Conservation (phyloP, 2,329 filamentous ascomycete species). For the Monilinia polystroma region DNA sequence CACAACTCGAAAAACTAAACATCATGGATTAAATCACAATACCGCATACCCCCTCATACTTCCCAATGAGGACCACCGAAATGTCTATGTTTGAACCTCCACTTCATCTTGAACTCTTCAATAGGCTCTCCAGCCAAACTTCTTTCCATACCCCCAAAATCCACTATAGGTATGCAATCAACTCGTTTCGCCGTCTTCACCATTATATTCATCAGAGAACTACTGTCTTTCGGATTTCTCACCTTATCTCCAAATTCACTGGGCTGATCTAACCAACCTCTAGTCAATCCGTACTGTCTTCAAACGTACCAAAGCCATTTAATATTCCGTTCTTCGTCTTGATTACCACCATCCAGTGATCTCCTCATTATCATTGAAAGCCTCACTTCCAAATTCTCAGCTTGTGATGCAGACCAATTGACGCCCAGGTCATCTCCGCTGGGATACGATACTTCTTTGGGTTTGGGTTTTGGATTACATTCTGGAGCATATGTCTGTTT, state of each 20-base stretch:
- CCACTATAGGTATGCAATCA: background rate
- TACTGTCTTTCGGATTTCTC: background rate
- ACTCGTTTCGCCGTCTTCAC: background rate
- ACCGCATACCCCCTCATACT: background rate
- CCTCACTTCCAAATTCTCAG: background rate
- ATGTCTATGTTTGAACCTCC: background rate
- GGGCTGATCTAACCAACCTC: background rate
- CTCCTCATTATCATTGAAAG: background rate
- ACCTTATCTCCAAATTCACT: background rate
- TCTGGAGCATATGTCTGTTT: background rate
- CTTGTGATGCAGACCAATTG: background rate
- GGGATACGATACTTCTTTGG: background rate
- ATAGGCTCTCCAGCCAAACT: background rate
- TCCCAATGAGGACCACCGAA: background rate
- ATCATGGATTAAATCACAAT: background rate
- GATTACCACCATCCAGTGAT: background rate
- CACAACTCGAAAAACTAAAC: background rate
- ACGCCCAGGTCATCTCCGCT: conserved; percentile 5
- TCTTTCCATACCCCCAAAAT: background rate
- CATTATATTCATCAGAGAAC: background rate
- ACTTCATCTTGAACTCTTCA: background rate
- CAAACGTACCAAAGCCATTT: background rate
- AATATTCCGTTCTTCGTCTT: background rate
- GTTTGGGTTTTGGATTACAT: background rate
- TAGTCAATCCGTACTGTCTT: background rate